These are phyloP conservation scores for Penicillium pulvis DNA, from an alignment of 495 filamentous ascomycete species.

Conservation along the genomic window DNA sequence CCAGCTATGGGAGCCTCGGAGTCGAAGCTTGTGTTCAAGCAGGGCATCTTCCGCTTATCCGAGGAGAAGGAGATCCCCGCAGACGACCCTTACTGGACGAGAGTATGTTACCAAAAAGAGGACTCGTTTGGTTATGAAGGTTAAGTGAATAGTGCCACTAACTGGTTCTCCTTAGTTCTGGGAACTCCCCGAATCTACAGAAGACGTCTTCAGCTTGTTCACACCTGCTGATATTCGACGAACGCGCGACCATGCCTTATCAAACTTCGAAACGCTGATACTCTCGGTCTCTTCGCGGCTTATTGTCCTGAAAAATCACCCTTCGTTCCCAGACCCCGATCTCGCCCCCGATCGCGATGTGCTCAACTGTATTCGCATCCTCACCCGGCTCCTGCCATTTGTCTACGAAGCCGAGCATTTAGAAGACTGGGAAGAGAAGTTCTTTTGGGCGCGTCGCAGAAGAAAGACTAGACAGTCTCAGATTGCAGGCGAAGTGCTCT, in stretches of 20 bases:
- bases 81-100: slow-evolving; percentile 91
- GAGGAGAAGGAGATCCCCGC: slow-evolving; percentile 86
- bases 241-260: slow-evolving; percentile 79
- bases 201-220: slow-evolving; percentile 97
- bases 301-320: slow-evolving; percentile 78
- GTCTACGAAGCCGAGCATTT: slow-evolving; percentile 90
- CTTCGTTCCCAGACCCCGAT: slow-evolving; percentile 86
- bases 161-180: slow-evolving; percentile 69
- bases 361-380: slow-evolving; percentile 89
- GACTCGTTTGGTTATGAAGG: not conserved
- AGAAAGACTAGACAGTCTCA: slow-evolving; percentile 57
- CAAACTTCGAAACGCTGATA: slow-evolving; percentile 91
- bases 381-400: slow-evolving; percentile 90
- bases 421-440: slow-evolving; percentile 83
- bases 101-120: slow-evolving; percentile 51
- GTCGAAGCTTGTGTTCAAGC: slow-evolving; percentile 98
- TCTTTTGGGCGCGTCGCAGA: slow-evolving; percentile 84
- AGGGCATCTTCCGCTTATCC: slow-evolving; percentile 96
- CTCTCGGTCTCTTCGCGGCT: slow-evolving; percentile 79
- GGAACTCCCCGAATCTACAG: slow-evolving; percentile 93
- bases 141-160: not conserved
- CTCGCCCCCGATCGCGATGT: slow-evolving; percentile 87
- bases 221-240: slow-evolving; percentile 90
- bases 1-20: slow-evolving; percentile 91
- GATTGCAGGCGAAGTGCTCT: slow-evolving; percentile 72